Percentiles rank a stretch among this genome's conserved stretches.
Evolutionary conservation across 768 basidiomycete genomes (phyloP).

Genomic region (Lactarius evosmus): DNA sequence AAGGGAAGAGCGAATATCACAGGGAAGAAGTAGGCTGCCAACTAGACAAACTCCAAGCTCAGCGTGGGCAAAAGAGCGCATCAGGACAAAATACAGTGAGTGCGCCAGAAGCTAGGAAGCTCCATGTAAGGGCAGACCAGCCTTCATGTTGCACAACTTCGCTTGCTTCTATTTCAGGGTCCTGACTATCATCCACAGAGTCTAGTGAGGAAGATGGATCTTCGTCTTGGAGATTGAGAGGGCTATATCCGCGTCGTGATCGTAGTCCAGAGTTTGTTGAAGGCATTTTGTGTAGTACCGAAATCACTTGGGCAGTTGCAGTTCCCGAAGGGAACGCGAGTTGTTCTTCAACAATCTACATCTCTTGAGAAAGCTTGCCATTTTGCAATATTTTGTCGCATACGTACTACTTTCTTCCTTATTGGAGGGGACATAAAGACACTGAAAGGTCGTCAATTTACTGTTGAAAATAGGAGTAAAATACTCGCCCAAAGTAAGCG

Average conservation of each 20-base stretch:
- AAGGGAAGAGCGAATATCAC: constrained; percentile 83
- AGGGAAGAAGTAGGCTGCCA: constrained; percentile 86
- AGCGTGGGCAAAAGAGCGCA: constrained; percentile 2
- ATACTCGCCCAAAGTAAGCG: constrained; percentile 82
- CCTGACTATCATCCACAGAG: constrained; percentile 27
- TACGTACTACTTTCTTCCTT: constrained; percentile 85
- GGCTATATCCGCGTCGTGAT: constrained; percentile 55
- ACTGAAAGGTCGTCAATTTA: constrained; percentile 37
- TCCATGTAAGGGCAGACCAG: constrained; percentile 74
- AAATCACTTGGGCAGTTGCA: constrained; percentile 92
- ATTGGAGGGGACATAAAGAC: constrained; percentile 97
- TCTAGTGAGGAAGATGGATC: constrained; percentile 23
- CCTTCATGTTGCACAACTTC: constrained; percentile 60
- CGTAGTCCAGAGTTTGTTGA: constrained; percentile 55
- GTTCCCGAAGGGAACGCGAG: constrained; percentile 94
- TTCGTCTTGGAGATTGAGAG: constrained; percentile 36
- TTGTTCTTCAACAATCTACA: constrained; percentile 88
- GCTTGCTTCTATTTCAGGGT: constrained; percentile 36
- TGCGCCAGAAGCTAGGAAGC: constrained; percentile 68
- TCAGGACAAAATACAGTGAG: constrained; percentile 63
- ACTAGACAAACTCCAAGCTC: constrained; percentile 41
- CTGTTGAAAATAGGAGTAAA: neutral
- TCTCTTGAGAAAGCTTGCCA: neutral
- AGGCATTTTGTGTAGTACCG: constrained; percentile 78
- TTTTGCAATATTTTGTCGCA: neutral